Base-by-base conservation (phyloP, 23 red algal species). In the Chondrus crispus region DNA sequence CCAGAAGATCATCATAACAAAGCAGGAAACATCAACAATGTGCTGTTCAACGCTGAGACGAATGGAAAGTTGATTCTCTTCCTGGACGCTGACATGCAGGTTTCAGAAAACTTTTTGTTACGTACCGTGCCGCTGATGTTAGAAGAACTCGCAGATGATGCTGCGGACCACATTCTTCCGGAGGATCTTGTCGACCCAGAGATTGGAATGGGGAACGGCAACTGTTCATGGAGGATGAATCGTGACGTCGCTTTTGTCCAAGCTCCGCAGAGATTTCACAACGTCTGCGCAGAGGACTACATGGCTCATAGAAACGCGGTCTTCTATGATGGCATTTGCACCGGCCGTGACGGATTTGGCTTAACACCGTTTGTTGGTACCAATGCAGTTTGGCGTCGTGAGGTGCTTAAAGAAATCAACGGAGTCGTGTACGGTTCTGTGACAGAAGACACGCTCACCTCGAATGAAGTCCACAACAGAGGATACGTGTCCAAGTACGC, bases 21-120 rank as follows among this genome's bases (percentile, higher is more conserved):
- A 75, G 92, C 92, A 30, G 92, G 92, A 13, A 94, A 94, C 58
- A 94, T 94, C 46, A 94, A 94, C 92, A 94, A 94, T 47, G 92
- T 94, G 16, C 80, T 94, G 3, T 94, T 82, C 73, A 94, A 94
- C 60, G 55, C 81, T 5, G 84, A 81, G 24, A 88, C 81, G 3
- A 83, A 94, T 58, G 92, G 92, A 22, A 94, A 94, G 74, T 63
- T 94, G 19, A 68, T 94, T 29, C 73, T 94, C 26, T 94, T 94
- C 70, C 62, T 94, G 52, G 92, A 94, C 47, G 80, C 81, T 45
- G 92, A 94, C 54, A 94, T 94, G 92, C 82, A 87, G 48, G 53
- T 81, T 0, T 70, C 51, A 9, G 92, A 94, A 51, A 94, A 88
- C 39, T 94, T 88, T 62, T 55, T 94, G 33, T 57, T 94, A 28